A percentile compares a stretch with the other conserved stretches of the same genome.
These are phyloP conservation scores for Passiflora organensis DNA, from an alignment of 345 rosid species.

Conservation along the genomic window DNA sequence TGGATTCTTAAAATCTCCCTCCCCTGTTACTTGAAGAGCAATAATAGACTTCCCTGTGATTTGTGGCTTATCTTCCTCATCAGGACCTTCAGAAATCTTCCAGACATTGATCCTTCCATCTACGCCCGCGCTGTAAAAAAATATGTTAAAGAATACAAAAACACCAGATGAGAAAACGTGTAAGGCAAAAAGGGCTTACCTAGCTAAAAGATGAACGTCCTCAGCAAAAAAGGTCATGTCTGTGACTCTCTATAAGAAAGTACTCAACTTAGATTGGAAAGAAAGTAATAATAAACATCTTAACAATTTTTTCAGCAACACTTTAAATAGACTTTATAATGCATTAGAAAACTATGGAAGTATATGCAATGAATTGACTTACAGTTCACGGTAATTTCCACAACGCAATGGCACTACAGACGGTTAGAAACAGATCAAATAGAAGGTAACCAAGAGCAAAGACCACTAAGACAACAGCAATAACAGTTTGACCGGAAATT, in stretches of 20 bases:
- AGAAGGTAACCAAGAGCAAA: too few species aligned
- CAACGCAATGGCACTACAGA: too few species aligned
- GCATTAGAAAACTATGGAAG: too few species aligned
- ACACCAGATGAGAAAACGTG: slow-evolving; percentile 5
- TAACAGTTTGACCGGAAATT: too few species aligned
- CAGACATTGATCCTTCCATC: slow-evolving; percentile 79
- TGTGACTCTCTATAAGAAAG: slow-evolving; percentile 56
- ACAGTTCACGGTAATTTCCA: too few species aligned
- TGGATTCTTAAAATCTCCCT: slow-evolving; percentile 57
- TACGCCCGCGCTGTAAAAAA: slow-evolving; percentile 53
- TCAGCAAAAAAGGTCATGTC: slow-evolving; percentile 91
- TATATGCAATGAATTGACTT: too few species aligned
- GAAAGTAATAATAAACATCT: too few species aligned
- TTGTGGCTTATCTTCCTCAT: slow-evolving; percentile 62
- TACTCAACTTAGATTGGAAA: not conserved
- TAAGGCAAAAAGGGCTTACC: slow-evolving; percentile 38
- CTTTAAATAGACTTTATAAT: too few species aligned
- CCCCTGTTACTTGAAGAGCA: slow-evolving; percentile 59
- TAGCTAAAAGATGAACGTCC: slow-evolving; percentile 87
- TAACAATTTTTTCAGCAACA: too few species aligned
- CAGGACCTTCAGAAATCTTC: slow-evolving; percentile 78
- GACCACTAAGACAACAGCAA: too few species aligned
- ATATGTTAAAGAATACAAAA: not conserved
- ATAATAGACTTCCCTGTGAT: slow-evolving; percentile 53
- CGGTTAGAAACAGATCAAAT: too few species aligned